Conservation (phyloP, 2,329 filamentous ascomycete genomes). For the Clarireedia paspali region DNA sequence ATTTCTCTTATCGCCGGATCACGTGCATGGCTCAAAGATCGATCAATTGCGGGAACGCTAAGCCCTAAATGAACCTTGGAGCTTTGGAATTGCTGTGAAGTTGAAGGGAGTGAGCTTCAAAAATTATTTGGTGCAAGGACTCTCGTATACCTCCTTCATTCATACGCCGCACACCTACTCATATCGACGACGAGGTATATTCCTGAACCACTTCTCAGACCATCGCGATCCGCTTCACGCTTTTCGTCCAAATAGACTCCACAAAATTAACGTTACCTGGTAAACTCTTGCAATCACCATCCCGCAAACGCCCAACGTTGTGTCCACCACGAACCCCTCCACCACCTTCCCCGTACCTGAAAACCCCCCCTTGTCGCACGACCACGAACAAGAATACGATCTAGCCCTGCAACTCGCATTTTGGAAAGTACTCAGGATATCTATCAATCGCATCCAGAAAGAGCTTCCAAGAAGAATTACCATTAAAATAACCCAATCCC, state of each 20-base stretch:
- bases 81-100: not conserved
- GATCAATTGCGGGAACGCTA: not conserved
- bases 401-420: not conserved
- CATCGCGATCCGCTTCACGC: no score
- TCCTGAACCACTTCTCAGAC: not conserved
- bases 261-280: no score
- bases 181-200: not conserved
- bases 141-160: no score
- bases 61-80: not conserved
- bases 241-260: no score
- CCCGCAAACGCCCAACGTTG: not conserved
- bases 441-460: not conserved
- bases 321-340: slow-evolving; percentile 1
- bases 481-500: not conserved
- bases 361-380: not conserved
- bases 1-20: no score
- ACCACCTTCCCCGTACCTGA: not conserved
- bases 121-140: not conserved
- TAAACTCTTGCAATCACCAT: not conserved
- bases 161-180: no score
- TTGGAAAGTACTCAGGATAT: not conserved
- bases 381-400: not conserved
- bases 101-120: not conserved
- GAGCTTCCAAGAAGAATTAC: not conserved
- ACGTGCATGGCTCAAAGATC: not conserved